A percentile compares a stretch with the other conserved stretches of the same genome.
These are phyloP conservation scores for Solanum sejunctum DNA, from an alignment of 257 asterid genomes.

Conservation along the genomic window DNA sequence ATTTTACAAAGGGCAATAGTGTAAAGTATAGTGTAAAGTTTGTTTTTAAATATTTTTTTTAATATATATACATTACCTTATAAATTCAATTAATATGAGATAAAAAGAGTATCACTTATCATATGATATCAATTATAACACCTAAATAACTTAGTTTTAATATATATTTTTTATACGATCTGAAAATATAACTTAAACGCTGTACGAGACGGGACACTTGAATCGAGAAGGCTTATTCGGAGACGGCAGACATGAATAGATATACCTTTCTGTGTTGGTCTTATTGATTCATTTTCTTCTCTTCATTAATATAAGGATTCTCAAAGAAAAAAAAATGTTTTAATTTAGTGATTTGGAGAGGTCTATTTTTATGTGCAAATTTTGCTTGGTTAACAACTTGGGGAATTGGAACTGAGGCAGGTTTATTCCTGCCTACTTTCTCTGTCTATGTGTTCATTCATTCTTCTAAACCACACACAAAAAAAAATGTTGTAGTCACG, in stretches of 20 bases:
- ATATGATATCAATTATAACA: not conserved
- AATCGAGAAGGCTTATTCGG: not conserved
- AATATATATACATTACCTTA: too few relatives aligned
- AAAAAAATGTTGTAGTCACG: not conserved
- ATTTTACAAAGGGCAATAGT: too few relatives aligned
- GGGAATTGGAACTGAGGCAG: not conserved
- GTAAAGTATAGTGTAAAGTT: too few relatives aligned
- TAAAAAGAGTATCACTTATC: not conserved
- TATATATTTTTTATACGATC: not conserved
- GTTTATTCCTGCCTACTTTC: too few relatives aligned
- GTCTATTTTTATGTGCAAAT: not conserved
- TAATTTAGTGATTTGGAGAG: not conserved
- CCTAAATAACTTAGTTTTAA: not conserved
- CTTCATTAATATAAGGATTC: not conserved
- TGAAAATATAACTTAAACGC: not conserved
- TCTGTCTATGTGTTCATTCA: not conserved
- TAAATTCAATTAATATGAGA: too few relatives aligned
- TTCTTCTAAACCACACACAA: not conserved
- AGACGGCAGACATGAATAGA: conserved; percentile 5
- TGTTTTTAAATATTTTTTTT: too few relatives aligned
- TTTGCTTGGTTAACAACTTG: not conserved
- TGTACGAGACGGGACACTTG: not conserved
- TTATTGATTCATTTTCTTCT: not conserved
- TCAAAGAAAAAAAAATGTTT: not conserved
- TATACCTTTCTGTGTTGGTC: not conserved